Base-by-base conservation (phyloP, 2,329 filamentous ascomycete species). In the Penicillium sp. region DNA sequence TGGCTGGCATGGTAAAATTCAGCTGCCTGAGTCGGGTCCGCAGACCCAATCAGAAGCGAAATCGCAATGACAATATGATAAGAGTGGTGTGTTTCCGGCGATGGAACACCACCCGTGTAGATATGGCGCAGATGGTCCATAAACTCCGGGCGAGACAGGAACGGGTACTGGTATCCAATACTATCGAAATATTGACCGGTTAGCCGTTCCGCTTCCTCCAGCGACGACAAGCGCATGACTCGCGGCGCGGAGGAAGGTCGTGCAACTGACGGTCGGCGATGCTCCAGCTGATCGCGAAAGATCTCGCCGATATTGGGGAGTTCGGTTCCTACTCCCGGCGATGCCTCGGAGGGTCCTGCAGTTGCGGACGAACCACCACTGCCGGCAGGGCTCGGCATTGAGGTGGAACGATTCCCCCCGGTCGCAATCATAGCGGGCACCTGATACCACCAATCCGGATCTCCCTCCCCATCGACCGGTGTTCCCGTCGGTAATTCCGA, bases 291-390 rank as follows among this genome's bases (percentile, higher is more conserved):
- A 55, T 75, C 72, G 43, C 72, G 70, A 61, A 75, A 74, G 37
- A 75, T 72, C 53, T 75, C 72, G 11, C 72, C 71, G 6, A 75
- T 71, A 37, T 75, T 74, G 10, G 72, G 72, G 13, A 75, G 55
- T 45, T 73, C 70, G 1, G 67, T 63, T 0, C 69, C 69, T 22
- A 73, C 63, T 1, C 58, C 62, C 1, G 58, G 58, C 10, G 63
- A 60, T 3, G 66, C 49, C 29, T 67, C 62, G 3, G 63, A 64
- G 7, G 44, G 64, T 32, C 43, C 67, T 42, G 51, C 56, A 32
- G 62, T 54, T 16, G 32, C 62, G 31, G 59, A 65, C 2, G 65
- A 66, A 9, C 53, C 58, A 13, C 59, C 55, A 46, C 60, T 66
- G 4, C 58, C 63, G 14, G 53, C 45, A 18, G 59, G 67, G 42